These are phyloP conservation scores for Climacium dendroides DNA, from an alignment of 225 moss, liverwort and hornwort species.

Conservation along the genomic window DNA sequence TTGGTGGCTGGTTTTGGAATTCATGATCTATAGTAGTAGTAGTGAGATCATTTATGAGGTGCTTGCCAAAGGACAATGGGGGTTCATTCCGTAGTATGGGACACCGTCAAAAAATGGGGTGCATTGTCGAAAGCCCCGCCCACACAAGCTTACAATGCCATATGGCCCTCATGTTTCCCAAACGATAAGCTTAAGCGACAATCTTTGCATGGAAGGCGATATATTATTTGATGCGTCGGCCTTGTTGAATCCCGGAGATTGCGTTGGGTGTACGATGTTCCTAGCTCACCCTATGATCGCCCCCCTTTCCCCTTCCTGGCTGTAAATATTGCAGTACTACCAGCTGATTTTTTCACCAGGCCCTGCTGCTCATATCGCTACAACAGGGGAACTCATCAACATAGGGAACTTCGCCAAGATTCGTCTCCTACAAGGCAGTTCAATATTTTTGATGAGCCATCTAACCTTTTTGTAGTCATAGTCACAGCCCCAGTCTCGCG, in stretches of 20 bases:
- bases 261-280: background rate
- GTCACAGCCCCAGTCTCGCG: background rate
- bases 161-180: slow-evolving; percentile 10
- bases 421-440: background rate
- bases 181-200: slow-evolving; percentile 14
- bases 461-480: background rate
- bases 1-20: background rate
- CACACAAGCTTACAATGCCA: background rate
- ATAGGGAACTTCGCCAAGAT: slow-evolving; percentile 13
- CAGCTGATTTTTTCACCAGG: background rate
- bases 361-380: background rate
- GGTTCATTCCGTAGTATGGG: background rate
- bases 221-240: background rate
- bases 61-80: background rate
- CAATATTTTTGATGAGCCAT: background rate
- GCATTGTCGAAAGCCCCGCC: background rate
- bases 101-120: background rate
- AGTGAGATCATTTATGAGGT: background rate
- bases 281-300: background rate
- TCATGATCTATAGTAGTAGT: background rate
- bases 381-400: background rate
- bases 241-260: slow-evolving; percentile 6
- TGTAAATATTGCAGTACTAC: slow-evolving; percentile 4
- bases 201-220: slow-evolving; percentile 5
- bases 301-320: too few relatives aligned